Base-by-base conservation (phyloP, 495 filamentous ascomycete genomes). In the Cairneyella variabilis region DNA sequence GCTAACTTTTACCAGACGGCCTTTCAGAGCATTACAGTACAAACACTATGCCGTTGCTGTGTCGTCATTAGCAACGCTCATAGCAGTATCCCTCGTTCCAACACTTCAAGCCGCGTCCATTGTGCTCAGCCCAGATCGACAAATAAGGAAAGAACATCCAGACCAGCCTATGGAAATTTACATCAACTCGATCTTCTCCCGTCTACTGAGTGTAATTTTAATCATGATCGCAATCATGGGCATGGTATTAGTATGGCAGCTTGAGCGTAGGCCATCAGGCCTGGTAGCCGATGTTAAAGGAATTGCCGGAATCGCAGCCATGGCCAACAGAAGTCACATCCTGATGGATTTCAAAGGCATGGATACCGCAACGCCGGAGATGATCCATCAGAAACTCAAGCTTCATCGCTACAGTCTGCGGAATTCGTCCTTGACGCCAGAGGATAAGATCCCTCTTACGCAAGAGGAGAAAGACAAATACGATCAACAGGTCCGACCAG, bases 261-360 rank as follows among this genome's bases (percentile, higher is more conserved):
- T 84, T 2, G 68, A 75, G 32, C 79, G 71, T 17, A 74, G 86
- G 12, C 76, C 75, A 26, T 84, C 82, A 14, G 86, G 86, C 0
- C 74, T 90, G 7, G 61, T 82, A 1, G 76, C 78, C 20, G 86
- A 89, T 60, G 84, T 86, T 5, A 84, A 81, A 44, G 86, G 86
- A 12, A 86, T 90, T 46, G 84, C 85, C 5, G 86, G 86, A 20
- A 74, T 90, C 10, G 86, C 86, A 14, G 77, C 84, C 23, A 88
- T 90, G 84, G 84, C 86, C 1, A 84, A 80, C 20, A 77, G 77
- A 51, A 77, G 75, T 48, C 85, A 89, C 59, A 87, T 90, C 66
- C 71, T 89, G 52, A 82, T 78, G 66, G 86, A 90, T 60, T 89
- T 90, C 57, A 81, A 82, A 56, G 82, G 83, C 55, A 75, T 88